A percentile compares a stretch with the other conserved stretches of the same genome.
Conservation (phyloP, 305 asterid genomes). For the Fraxinus sp. region DNA sequence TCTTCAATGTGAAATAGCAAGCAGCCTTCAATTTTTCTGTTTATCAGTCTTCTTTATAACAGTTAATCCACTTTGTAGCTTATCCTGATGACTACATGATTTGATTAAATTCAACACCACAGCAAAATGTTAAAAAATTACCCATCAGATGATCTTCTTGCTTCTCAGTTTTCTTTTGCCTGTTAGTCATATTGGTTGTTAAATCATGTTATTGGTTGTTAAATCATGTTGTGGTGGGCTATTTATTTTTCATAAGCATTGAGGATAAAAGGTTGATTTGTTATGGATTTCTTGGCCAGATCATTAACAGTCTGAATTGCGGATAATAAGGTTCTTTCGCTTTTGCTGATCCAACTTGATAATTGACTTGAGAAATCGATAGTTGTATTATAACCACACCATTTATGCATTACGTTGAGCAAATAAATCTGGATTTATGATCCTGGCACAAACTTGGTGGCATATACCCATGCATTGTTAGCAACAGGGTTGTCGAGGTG, state of each 20-base stretch:
- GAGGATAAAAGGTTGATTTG: background rate
- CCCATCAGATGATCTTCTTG: background rate
- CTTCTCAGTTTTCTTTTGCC: background rate
- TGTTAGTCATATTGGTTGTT: background rate
- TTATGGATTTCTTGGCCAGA: background rate
- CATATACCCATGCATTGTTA: conserved; percentile 84
- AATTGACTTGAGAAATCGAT: conserved; percentile 12
- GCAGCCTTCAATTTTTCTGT: conserved; percentile 8
- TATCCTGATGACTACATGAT: background rate
- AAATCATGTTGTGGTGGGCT: background rate
- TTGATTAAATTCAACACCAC: background rate
- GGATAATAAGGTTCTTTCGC: background rate
- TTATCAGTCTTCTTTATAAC: background rate
- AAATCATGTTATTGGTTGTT: background rate
- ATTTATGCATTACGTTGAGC: background rate
- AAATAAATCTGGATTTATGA: conserved; percentile 33
- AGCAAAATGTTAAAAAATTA: background rate
- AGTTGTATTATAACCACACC: background rate
- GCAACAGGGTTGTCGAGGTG: conserved; percentile 83
- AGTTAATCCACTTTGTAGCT: background rate
- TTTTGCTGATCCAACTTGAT: background rate
- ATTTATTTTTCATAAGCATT: background rate
- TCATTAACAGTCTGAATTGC: background rate
- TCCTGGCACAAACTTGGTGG: conserved; percentile 79
- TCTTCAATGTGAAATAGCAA: conserved; percentile 17